Evolutionary conservation across 2,329 filamentous ascomycete species (phyloP), one percentile per base, ranked within the genome.

Genomic region (Aureobasidium zeae): DNA sequence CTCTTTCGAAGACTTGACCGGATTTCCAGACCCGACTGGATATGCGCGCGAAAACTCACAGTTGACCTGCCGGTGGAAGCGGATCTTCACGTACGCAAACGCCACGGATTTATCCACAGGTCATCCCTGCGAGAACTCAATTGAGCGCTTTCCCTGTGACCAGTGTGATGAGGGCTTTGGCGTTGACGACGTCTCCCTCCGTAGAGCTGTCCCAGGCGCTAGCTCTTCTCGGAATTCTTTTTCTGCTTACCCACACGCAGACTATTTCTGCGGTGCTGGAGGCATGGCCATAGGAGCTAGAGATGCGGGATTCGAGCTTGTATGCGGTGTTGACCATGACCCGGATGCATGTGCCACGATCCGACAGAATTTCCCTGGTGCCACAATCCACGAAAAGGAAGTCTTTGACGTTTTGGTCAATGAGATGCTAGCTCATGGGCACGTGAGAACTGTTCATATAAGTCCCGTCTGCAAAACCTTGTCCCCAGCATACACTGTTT

Each of bases 391-490:
- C 1, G 17, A 47, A 1, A 45, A 36, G 7, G 41, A 51, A 7
- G 46, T 55, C 15, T 35, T 0, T 25, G 16, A 44, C 30, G 12
- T 21, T 10, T 5, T 43, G 2, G 28, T 22, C 8, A 17, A 7
- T 7, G 21, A 24, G n/a, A 16, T 9, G 13, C 22, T 26, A 5
- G 22, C 17, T 13, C 25, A 34, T 25, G 39, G 21, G 3, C 39
- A 43, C 9, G 39, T 34, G 4, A 29, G 39, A n/a, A 26, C 21
- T n/a, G 24, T 16, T n/a, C 86, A 93, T 50, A 61, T 87, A 0
- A 86, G 81, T 0, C 84, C 83, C 0, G 85, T 86, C 0, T 93
- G 86, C 45, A 83, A 89, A 52, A 76, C 73, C 2, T 88, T 80
- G 57, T 88, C 83, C 0, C 76, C 77, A 0, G 81, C 79, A 0